Conservation (phyloP, 2,329 filamentous ascomycete genomes). For the Aspergillus clavatus region DNA sequence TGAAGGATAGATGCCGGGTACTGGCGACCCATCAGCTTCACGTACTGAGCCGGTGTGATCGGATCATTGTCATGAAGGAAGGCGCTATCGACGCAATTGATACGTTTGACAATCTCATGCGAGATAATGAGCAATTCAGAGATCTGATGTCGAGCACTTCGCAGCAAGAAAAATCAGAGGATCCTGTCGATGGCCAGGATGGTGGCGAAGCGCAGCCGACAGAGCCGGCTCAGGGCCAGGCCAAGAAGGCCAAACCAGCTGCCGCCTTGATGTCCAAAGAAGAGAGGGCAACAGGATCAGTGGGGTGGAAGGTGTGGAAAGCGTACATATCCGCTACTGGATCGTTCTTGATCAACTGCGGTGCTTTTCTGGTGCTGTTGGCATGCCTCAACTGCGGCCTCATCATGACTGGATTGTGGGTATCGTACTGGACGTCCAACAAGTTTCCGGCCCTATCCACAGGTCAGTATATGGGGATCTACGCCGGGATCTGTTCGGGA, state of each 20-base stretch:
- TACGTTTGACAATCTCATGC: conserved; percentile 85
- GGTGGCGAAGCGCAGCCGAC: conserved; percentile 43
- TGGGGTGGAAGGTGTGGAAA: conserved; percentile 73
- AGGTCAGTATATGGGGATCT: conserved; percentile 66
- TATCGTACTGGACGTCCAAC: conserved; percentile 87
- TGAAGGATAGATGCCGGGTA: conserved; percentile 84
- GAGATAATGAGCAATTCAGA: conserved; percentile 69
- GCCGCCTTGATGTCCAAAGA: conserved; percentile 45
- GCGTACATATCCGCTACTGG: conserved; percentile 72
- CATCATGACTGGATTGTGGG: conserved; percentile 83
- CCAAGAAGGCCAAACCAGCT: conserved; percentile 14
- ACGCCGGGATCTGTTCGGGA: conserved; percentile 64
- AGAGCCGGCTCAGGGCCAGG: conserved; percentile 32
- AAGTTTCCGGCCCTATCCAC: conserved; percentile 60
- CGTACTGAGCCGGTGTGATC: conserved; percentile 82
- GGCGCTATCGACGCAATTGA: conserved; percentile 80
- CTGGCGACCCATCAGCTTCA: conserved; percentile 93
- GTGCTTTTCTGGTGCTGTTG: conserved; percentile 60
- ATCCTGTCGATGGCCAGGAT: conserved; percentile 44
- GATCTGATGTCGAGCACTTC: conserved; percentile 76
- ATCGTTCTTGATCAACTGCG: conserved; percentile 55
- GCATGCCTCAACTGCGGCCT: conserved; percentile 75
- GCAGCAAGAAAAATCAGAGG: conserved; percentile 53
- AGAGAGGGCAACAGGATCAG: conserved; percentile 64
- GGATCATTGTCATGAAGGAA: conserved; percentile 88